phyloP scores from a whole-genome alignment of 805 yeast genomes.

The Metschnikowia henanensis region DNA sequence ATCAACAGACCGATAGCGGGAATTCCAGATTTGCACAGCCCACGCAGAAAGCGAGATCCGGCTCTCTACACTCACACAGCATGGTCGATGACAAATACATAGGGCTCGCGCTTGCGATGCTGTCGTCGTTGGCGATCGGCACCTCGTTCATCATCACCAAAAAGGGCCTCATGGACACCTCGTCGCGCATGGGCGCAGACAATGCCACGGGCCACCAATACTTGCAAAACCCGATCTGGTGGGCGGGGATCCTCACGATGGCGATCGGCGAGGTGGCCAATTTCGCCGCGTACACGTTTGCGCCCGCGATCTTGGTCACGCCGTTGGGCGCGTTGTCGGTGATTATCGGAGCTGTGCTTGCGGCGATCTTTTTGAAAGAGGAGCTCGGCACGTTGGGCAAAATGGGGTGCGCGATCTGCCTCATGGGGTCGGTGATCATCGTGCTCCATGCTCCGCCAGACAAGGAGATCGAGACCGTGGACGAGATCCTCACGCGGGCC shows the following conservation, averaged over 20 bases:
- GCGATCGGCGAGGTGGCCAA: slow-evolving; percentile 90
- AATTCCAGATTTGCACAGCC: slow-evolving; percentile 3
- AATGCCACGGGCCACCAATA: slow-evolving; percentile 75
- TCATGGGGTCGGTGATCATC: slow-evolving; percentile 84
- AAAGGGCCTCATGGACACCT: slow-evolving; percentile 75
- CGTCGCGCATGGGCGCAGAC: slow-evolving; percentile 44
- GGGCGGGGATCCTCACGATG: slow-evolving; percentile 91
- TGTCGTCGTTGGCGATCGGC: slow-evolving; percentile 87
- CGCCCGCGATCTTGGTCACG: slow-evolving; percentile 90
- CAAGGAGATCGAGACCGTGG: slow-evolving; percentile 83
- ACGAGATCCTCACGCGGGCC: slow-evolving; percentile 81
- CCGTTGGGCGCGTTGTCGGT: slow-evolving; percentile 91
- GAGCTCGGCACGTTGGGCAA: slow-evolving; percentile 86
- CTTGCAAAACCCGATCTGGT: slow-evolving; percentile 85
- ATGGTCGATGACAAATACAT: slow-evolving; percentile 81
- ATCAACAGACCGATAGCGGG: neutral
- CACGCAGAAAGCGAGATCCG: slow-evolving; percentile 1
- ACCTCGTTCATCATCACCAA: slow-evolving; percentile 88
- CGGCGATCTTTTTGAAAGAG: slow-evolving; percentile 81
- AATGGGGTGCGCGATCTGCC: slow-evolving; percentile 90
- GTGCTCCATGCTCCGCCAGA: slow-evolving; percentile 95
- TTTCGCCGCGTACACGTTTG: slow-evolving; percentile 93
- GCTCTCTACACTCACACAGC: neutral
- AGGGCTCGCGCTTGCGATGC: slow-evolving; percentile 84
- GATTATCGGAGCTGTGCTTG: slow-evolving; percentile 88